Base-by-base conservation (phyloP, 2,329 filamentous ascomycete species). In the Colletotrichum navitas region DNA sequence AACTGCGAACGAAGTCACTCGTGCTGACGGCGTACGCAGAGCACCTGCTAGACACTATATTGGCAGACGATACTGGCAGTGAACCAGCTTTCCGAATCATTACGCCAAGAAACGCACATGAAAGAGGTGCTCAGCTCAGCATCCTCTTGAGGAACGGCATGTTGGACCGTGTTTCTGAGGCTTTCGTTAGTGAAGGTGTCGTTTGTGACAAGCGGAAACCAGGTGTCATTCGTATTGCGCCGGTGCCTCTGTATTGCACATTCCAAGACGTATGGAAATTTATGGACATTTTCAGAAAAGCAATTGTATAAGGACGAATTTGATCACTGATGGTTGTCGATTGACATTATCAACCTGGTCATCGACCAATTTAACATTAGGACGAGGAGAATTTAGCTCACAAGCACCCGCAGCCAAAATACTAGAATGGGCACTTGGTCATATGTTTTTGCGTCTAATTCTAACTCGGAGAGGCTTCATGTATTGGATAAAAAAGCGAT, bases 191-290 rank as follows among this genome's bases (percentile, higher is more conserved):
- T 16, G 87, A 88, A 1, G 93, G 92, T 1, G 90, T 96, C 2
- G 88, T 97, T 1, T 90, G 93, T 47, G 94, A 97, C 78, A 93
- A 96, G 85, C 86, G 94, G 71, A 93, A 93, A 80, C 94, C 95
- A 1, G 91, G 95, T 78, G 94, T 97, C 21, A 91, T 97, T 62
- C 86, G 94, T 1, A 90, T 97, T 1, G 94, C 94, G 2, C 94
- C 95, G 1, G 92, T 93, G 52, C 94, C 94, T 11, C 80, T 97
- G 75, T 97, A 97, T 81, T 95, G 95, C 77, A 90, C 88, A 0
- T 97, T 93, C 78, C 85, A 86, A 71, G 94, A 97, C 76, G 90
- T 94, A 8, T 86, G 81, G 81, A 81, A 75, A 58, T 86, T 85
- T 66, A 84, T 86, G 80, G 79, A 84, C 73, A 78, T 83, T 4